Evolutionary conservation across 106 monocot species (phyloP), one percentile per base, ranked within the genome.

Genomic region (Acanthochlamys bracteata): DNA sequence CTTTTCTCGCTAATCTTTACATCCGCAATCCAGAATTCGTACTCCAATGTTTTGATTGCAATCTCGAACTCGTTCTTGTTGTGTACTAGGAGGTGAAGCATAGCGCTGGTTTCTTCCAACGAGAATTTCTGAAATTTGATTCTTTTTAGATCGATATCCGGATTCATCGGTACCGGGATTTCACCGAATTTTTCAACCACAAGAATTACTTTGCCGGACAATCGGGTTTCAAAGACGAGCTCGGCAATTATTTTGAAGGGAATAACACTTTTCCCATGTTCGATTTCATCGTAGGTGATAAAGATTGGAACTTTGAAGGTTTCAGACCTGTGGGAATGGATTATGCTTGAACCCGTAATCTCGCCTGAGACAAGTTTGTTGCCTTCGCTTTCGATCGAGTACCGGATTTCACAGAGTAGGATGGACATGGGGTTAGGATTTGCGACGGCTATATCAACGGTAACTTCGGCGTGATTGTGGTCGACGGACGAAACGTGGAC

Each of bases 191-290:
- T 93, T 76, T 88, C 79, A 1, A 93, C 40, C 0, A 81, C 84
- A 8, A 93, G 53, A 13, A 84, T 88, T 23, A 88, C 27, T 39
- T 73, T 66, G 24, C 92, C 88, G 25, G 84, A 39, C 24, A 84
- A 41, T 4, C 82, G 92, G 25, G 84, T 82, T 41, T 88, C 84
- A 0, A 88, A 70, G n/a, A 84, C 64, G 53, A 93, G 82, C 13
- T 62, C 80, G 20, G 85, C 82, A 42, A 19, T 68, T 15, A 80
- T 26, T 33, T n/a, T 74, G 47, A 88, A 93, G 9, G 88, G 84
- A 40, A 93, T 75, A 56, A 79, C 74, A 42, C 66, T 3, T 6
- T 33, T 75, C 33, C 88, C 92, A 7, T 90, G 96, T 54, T 92
- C 68, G 69, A 80, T 75, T 41, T 75, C 67, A 17, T 80, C 80